Evolutionary conservation across 805 yeast genomes (phyloP), one percentile per base, ranked within the genome.

Genomic region (Pichia scutulata): DNA sequence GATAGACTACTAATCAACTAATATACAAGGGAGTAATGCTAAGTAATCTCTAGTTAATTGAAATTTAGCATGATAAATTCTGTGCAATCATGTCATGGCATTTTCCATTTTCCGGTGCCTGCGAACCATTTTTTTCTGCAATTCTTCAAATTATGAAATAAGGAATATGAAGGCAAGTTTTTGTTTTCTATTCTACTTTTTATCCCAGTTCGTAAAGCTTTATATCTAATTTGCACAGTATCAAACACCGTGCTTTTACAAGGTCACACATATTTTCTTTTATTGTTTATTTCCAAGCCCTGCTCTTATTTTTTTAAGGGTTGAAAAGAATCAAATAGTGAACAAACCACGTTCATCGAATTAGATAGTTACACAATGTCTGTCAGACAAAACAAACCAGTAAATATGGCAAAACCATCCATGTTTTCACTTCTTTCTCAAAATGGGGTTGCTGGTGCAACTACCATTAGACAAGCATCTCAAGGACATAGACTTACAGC

Each of bases 371-470:
- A 16, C 10, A 43, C n/a, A 6, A 45, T 45, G 48, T 18, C 47
- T 3, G 41, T 28, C 2, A 44, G 48, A 37, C 36, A 44, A 16
- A 46, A 41, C 22, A 41, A 41, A 7, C 21, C 53, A 10, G 7
- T 39, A 16, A 47, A 39, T 22, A 51, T 51, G 54, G 47, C 52
- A 8, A 70, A 66, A 50, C 73, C 72, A 6, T 72, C 76, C n/a
- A 68, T 70, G 71, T 70, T 70, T 54, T 70, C 75, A 8, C 53
- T 72, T 24, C 58, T 68, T 22, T 66, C 74, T 2, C 58, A 51
- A 41, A 63, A 61, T 41, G 62, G 62, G 25, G 53, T 68, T 19
- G 52, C 65, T 14, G 66, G 68, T 23, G 66, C 64, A 28, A 62
- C 69, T 4, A 60, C 68, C 1, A 56, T 60, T 33, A 55, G 58